Percentiles rank a stretch among this genome's conserved stretches.
Conservation (phyloP, 169 alveolate species). For the Sarcocystis neurona region DNA sequence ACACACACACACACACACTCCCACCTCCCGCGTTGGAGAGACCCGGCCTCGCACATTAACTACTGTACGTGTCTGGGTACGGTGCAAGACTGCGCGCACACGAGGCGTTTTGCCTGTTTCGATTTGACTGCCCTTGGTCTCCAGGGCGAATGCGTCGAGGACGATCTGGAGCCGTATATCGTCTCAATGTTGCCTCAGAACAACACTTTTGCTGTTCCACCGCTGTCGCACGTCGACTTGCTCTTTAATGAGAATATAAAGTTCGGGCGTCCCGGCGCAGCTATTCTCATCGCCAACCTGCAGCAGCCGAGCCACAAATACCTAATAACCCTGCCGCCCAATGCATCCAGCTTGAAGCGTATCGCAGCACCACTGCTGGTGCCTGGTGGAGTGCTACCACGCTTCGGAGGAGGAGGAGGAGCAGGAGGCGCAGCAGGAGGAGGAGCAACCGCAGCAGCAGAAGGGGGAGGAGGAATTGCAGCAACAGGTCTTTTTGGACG, state of each 20-base stretch:
- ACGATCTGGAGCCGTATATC: constrained; percentile 68
- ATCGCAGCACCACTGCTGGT: constrained; percentile 18
- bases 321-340: constrained; percentile 57
- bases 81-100: neutral
- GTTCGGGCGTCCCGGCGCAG: constrained; percentile 48
- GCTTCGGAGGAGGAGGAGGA: constrained; percentile 41
- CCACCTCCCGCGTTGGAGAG: too few species aligned
- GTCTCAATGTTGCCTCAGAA: constrained; percentile 65
- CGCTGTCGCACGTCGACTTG: constrained; percentile 64
- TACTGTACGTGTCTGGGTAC: too few species aligned
- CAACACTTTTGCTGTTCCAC: constrained; percentile 68
- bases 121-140: neutral
- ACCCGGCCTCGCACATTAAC: too few species aligned
- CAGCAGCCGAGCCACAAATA: constrained; percentile 35
- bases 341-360: neutral
- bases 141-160: constrained; percentile 70
- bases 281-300: constrained; percentile 35
- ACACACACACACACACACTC: too few species aligned
- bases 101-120: neutral
- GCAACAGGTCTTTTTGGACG: too few species aligned
- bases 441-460: neutral
- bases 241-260: constrained; percentile 69
- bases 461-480: neutral
- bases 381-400: neutral
- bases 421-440: constrained; percentile 18